phyloP scores from a whole-genome alignment of 148 eudicot genomes.

The Amaranthus cruentus region DNA sequence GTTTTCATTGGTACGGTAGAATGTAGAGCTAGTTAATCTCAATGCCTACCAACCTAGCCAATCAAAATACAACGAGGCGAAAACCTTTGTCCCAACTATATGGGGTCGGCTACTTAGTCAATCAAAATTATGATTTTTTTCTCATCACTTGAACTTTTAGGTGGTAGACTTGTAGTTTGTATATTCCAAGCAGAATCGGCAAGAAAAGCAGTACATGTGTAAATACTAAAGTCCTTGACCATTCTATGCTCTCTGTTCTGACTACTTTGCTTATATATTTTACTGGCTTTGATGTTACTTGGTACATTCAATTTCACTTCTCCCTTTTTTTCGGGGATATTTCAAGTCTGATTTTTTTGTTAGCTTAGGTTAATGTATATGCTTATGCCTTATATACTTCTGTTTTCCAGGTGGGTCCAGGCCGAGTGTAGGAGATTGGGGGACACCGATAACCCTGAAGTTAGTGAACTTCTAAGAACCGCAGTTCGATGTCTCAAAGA shows the following conservation, averaged over 20 bases:
- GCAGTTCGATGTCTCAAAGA: slow-evolving; percentile 97
- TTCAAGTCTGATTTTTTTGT: neutral
- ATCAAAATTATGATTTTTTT: too few species aligned
- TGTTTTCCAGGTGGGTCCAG: slow-evolving; percentile 81
- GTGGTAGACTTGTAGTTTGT: neutral
- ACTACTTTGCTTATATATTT: neutral
- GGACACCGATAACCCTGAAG: slow-evolving; percentile 96
- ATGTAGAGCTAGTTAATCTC: too few species aligned
- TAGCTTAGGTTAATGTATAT: neutral
- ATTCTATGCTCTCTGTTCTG: neutral
- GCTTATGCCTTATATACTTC: slow-evolving; percentile 14
- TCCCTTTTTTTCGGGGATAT: neutral
- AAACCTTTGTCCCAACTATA: too few species aligned
- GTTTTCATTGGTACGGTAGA: too few species aligned
- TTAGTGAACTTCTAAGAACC: slow-evolving; percentile 70
- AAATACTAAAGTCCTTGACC: neutral
- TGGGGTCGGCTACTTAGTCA: too few species aligned
- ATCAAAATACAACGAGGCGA: too few species aligned
- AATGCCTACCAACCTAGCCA: too few species aligned
- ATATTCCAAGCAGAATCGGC: neutral
- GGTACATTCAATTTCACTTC: neutral
- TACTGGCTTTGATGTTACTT: slow-evolving; percentile 1
- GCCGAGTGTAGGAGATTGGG: slow-evolving; percentile 87
- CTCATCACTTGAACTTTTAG: too few species aligned
- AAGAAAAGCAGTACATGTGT: neutral